Conservation (phyloP, 768 basidiomycete genomes). For the Lactarius evosmus region DNA sequence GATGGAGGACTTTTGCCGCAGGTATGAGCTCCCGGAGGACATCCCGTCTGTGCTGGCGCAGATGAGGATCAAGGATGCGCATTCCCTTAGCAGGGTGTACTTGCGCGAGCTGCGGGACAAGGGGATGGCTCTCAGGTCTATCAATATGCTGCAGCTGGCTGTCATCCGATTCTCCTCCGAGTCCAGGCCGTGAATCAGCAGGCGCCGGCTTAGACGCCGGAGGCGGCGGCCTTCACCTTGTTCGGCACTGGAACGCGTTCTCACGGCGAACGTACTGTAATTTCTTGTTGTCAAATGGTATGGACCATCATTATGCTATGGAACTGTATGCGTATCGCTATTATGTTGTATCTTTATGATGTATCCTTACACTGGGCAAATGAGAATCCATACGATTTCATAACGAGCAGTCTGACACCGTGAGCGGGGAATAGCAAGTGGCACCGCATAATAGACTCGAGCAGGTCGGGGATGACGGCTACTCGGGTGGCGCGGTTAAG, state of each 20-base stretch:
- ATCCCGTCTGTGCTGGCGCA: slow-evolving; percentile 4
- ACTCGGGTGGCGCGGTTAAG: no score
- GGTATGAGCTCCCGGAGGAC: slow-evolving; percentile 17
- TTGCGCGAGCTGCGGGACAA: slow-evolving; percentile 11
- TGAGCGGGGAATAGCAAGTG: neutral
- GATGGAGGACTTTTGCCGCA: slow-evolving; percentile 16
- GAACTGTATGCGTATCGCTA: neutral
- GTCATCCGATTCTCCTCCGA: slow-evolving; percentile 21
- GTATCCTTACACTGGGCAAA: slow-evolving; percentile 7
- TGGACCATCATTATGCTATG: neutral
- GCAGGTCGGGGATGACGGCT: no score
- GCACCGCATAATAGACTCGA: no score
- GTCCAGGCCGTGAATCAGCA: slow-evolving; percentile 10
- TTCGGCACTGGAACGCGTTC: neutral
- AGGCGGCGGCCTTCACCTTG: neutral
- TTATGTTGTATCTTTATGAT: slow-evolving; percentile 13
- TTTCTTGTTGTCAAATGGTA: neutral
- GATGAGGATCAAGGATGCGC: slow-evolving; percentile 17
- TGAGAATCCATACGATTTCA: neutral
- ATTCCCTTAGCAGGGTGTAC: slow-evolving; percentile 14
- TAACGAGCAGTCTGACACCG: neutral
- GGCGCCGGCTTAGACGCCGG: neutral
- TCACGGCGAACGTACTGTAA: neutral
- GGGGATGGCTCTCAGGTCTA: slow-evolving; percentile 3
- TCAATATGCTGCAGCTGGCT: slow-evolving; percentile 19